Conservation (phyloP, 2,329 filamentous ascomycete genomes). For the Alternaria metachromatica region DNA sequence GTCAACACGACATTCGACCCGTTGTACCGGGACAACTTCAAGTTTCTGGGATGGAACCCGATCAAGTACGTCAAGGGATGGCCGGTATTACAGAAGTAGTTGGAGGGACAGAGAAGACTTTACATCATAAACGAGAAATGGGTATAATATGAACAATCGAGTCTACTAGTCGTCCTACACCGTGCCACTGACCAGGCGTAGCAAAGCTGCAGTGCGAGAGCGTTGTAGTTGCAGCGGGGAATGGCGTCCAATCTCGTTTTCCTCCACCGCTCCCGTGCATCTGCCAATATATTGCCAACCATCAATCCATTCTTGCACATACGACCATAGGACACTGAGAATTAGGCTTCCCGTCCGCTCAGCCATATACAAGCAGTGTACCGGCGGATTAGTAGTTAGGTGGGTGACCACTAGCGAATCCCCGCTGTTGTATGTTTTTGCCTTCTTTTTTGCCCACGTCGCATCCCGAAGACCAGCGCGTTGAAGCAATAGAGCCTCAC, state of each 20-base stretch:
- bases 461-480: neutral
- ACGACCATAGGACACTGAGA: neutral
- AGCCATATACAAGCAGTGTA: neutral
- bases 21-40: neutral
- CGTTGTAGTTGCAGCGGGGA: neutral
- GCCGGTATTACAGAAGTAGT: neutral
- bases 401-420: neutral
- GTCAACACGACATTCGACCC: neutral
- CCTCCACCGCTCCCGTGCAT: rapidly evolving
- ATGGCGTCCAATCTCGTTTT: neutral
- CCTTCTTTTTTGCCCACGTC: neutral
- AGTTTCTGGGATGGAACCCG: neutral
- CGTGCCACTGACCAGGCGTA: neutral
- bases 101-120: too few relatives aligned
- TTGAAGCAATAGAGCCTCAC: neutral
- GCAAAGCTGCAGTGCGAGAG: neutral
- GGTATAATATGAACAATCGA: neutral
- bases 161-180: neutral
- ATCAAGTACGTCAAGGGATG: neutral
- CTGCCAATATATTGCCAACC: rapidly evolving
- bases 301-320: neutral
- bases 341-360: neutral
- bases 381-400: neutral
- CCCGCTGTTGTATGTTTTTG: neutral
- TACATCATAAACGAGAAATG: neutral